Conservation (phyloP, 495 filamentous ascomycete species). For the Hamigera avellanea region DNA sequence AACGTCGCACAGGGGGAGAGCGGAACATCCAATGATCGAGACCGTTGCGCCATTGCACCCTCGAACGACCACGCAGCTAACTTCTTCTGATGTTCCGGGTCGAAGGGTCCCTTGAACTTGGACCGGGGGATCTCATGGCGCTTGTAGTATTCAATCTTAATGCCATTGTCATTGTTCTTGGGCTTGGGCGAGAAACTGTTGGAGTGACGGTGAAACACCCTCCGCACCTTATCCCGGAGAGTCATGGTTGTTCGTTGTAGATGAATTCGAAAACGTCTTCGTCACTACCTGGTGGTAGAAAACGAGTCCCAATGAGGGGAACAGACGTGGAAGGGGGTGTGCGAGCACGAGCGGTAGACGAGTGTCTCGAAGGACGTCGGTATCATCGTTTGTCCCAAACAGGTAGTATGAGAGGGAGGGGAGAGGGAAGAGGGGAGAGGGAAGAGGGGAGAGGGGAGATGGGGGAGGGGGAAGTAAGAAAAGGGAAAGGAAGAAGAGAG, state of each 20-base stretch:
- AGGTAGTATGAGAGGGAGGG: slow-evolving; percentile 2
- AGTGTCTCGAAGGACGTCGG: slow-evolving; percentile 14
- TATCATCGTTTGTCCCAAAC: slow-evolving; percentile 17
- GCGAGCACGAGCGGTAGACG: slow-evolving; percentile 20
- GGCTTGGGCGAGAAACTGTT: slow-evolving; percentile 6
- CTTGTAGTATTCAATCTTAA: slow-evolving; percentile 41
- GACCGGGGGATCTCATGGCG: slow-evolving; percentile 38
- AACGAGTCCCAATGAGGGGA: slow-evolving; percentile 25
- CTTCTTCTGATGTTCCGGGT: slow-evolving; percentile 36
- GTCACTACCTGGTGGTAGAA: slow-evolving; percentile 15
- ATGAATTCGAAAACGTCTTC: slow-evolving; percentile 1
- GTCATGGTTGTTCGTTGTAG: slow-evolving; percentile 21
- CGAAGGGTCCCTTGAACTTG: slow-evolving; percentile 41
- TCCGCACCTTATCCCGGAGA: slow-evolving; percentile 32
- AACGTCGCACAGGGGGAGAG: slow-evolving; percentile 29
- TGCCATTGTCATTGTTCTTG: slow-evolving; percentile 17
- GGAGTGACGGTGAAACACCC: slow-evolving; percentile 25
- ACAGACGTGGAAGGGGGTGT: slow-evolving; percentile 22
- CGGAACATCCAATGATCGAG: slow-evolving; percentile 22
- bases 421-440: slow-evolving; percentile 4
- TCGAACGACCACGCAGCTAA: slow-evolving; percentile 40
- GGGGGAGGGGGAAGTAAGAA: slow-evolving; percentile 1
- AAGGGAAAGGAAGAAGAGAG: slow-evolving; percentile 2
- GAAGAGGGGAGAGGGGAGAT: slow-evolving; percentile 2
- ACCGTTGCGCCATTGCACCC: slow-evolving; percentile 23